phyloP scores from a whole-genome alignment of 2,329 filamentous ascomycete genomes.

The Phyllachora maydis region DNA sequence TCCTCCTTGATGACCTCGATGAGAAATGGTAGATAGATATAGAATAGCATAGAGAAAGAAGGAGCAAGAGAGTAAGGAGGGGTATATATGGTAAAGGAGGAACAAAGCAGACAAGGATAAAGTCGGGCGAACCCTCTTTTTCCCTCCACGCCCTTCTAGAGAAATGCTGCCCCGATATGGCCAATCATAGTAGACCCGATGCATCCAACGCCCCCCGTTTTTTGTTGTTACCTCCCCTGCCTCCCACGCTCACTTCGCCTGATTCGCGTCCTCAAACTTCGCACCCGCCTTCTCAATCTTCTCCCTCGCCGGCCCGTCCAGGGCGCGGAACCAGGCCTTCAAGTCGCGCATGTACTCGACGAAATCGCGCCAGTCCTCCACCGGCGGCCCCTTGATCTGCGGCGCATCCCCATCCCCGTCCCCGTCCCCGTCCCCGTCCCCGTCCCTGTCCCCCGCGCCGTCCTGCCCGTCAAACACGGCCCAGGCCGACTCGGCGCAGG shows the following conservation, averaged over 20 bases:
- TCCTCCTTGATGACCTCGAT: no score
- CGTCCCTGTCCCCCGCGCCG: background rate
- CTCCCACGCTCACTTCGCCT: background rate
- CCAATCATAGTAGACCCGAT: background rate
- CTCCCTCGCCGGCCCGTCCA: conserved; percentile 22
- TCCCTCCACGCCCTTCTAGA: no score
- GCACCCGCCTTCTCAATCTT: conserved; percentile 27
- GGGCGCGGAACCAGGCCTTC: conserved; percentile 23
- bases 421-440: conserved; percentile 1
- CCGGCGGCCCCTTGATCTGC: conserved; percentile 37
- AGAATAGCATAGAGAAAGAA: no score
- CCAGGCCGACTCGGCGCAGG: conserved; percentile 36
- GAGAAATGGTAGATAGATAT: no score
- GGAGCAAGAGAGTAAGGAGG: no score
- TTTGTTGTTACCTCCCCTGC: background rate
- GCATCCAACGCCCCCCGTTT: no score
- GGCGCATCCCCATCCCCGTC: conserved; percentile 10
- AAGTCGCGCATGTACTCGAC: conserved; percentile 24
- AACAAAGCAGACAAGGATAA: no score
- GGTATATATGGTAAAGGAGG: no score
- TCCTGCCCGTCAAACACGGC: conserved; percentile 27
- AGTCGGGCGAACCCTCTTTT: no score
- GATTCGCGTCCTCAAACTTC: conserved; percentile 8
- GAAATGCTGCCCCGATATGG: background rate
- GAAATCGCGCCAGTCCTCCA: conserved; percentile 32